Evolutionary conservation across 1,284 basidiomycete species (phyloP).

Genomic region (Cryptococcus depauperatus): DNA sequence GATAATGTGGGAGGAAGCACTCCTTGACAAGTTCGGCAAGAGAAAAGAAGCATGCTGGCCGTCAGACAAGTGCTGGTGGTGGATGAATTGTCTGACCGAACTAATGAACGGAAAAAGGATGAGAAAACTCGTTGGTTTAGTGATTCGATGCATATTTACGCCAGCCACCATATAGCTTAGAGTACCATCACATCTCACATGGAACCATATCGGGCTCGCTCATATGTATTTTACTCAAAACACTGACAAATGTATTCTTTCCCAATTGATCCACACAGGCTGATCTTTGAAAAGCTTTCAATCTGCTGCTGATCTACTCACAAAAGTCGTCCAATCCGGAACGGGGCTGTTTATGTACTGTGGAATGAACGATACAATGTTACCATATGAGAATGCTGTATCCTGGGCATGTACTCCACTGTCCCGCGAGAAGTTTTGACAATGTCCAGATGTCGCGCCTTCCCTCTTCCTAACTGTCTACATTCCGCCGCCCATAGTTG

Average conservation of each 20-base stretch:
- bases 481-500: constrained; percentile 4
- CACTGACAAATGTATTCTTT: constrained; percentile 4
- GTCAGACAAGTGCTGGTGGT: constrained; percentile 8
- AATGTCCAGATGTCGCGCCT: constrained; percentile 6
- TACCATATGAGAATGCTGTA: constrained; percentile 1
- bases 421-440: not conserved
- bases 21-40: constrained; percentile 3
- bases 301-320: constrained; percentile 5
- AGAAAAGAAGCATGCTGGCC: constrained; percentile 3
- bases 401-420: constrained; percentile 3
- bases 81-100: not conserved
- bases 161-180: constrained; percentile 3
- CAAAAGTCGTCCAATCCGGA: constrained; percentile 5
- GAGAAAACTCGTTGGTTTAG: constrained; percentile 3
- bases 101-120: constrained; percentile 7
- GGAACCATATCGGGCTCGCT: constrained; percentile 5
- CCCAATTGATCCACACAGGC: too few species aligned
- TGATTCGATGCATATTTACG: not conserved
- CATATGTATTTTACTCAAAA: constrained; percentile 1
- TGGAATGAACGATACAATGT: constrained; percentile 8
- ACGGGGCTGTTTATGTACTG: constrained; percentile 8
- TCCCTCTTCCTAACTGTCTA: not conserved
- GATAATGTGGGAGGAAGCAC: constrained; percentile 1
- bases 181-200: constrained; percentile 3
- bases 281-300: constrained; percentile 3